phyloP scores from a whole-genome alignment of 768 basidiomycete genomes.

The Leccinum broughii region DNA sequence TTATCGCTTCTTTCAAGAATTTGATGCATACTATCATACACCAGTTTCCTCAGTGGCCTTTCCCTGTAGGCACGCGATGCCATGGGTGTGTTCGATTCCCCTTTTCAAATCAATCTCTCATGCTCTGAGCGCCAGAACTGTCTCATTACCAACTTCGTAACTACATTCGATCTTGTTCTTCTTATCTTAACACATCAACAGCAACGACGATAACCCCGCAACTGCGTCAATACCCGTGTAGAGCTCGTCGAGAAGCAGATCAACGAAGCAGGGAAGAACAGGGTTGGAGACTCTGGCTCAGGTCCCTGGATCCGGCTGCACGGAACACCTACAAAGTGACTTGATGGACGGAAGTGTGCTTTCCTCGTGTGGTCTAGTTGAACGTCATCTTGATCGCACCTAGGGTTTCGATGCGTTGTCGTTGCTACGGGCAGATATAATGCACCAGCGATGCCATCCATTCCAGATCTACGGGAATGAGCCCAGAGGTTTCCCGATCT shows the following conservation, averaged over 20 bases:
- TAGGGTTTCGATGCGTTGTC: slow-evolving; percentile 19
- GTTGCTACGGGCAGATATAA: slow-evolving; percentile 14
- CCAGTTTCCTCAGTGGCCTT: slow-evolving; percentile 18
- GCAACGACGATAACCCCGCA: slow-evolving; percentile 39
- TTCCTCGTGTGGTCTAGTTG: background rate
- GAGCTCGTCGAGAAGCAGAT: slow-evolving; percentile 43
- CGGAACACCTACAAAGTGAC: slow-evolving; percentile 30
- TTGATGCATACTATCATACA: background rate
- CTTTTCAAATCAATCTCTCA: background rate
- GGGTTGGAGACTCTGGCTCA: slow-evolving; percentile 18
- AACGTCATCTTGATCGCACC: background rate
- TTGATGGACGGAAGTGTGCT: slow-evolving; percentile 26
- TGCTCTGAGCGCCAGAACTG: slow-evolving; percentile 21
- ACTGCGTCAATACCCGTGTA: slow-evolving; percentile 48
- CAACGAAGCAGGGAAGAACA: slow-evolving; percentile 15
- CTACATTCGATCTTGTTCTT: slow-evolving; percentile 30
- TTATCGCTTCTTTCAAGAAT: background rate
- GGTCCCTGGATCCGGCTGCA: slow-evolving; percentile 8
- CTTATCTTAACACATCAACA: slow-evolving; percentile 14
- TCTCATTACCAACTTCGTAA: slow-evolving; percentile 35
- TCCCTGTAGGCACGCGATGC: slow-evolving; percentile 16
- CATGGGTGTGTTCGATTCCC: background rate
- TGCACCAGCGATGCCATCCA: slow-evolving; percentile 16
- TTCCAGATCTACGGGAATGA: slow-evolving; percentile 16
- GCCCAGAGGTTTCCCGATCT: slow-evolving; percentile 32